These are phyloP conservation scores for Elaeagnus macrophylla DNA, from an alignment of 306 rosid genomes.

Conservation along the genomic window DNA sequence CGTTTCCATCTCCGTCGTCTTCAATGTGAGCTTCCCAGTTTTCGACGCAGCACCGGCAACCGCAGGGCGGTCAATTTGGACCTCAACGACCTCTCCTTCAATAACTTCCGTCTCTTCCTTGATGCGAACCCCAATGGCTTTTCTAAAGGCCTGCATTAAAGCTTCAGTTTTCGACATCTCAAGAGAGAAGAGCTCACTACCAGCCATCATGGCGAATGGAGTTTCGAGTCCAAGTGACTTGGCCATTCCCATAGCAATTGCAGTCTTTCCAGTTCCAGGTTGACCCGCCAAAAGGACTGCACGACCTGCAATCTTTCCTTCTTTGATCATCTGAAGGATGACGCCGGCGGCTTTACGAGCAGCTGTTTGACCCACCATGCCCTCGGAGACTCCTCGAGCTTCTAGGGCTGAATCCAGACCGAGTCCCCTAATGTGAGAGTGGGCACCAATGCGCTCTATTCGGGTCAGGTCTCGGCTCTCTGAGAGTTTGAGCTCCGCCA, in stretches of 20 bases:
- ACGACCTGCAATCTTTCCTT: conserved; percentile 88
- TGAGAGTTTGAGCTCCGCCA: conserved; percentile 67
- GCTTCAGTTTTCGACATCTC: conserved; percentile 97
- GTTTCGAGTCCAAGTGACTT: conserved; percentile 91
- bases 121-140: conserved; percentile 85
- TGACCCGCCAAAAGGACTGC: conserved; percentile 87
- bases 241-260: conserved; percentile 99
- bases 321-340: conserved; percentile 81
- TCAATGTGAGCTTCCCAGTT: conserved; percentile 79
- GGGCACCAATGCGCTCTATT: conserved; percentile 96
- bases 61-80: conserved; percentile 84
- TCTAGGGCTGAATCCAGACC: conserved; percentile 86
- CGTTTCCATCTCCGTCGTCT: conserved; percentile 96
- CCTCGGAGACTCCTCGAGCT: conserved; percentile 83
- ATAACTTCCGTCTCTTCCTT: conserved; percentile 94
- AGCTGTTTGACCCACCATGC: conserved; percentile 89
- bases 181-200: conserved; percentile 87
- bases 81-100: conserved; percentile 94
- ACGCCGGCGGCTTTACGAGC: conserved; percentile 96
- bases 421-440: conserved; percentile 93
- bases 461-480: conserved; percentile 90
- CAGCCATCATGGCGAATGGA: conserved; percentile 93
- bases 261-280: conserved; percentile 96
- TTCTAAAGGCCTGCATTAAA: conserved; percentile 74
- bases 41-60: conserved; percentile 74